A percentile compares a stretch with the other conserved stretches of the same genome.
Evolutionary conservation across 2,329 filamentous ascomycete species (phyloP).

Genomic region (Salinomyces thailandicus): DNA sequence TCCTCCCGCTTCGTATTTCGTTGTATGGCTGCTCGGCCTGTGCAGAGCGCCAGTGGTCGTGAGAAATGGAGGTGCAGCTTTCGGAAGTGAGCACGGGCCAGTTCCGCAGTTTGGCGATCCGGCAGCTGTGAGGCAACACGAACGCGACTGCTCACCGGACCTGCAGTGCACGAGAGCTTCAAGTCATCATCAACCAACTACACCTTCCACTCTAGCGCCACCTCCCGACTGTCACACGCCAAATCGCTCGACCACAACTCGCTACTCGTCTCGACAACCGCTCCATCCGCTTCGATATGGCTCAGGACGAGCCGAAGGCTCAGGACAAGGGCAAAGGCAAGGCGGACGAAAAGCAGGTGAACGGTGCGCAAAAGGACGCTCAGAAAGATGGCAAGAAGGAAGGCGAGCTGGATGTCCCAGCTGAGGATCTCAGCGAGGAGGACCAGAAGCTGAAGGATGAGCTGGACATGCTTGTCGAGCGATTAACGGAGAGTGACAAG

Average conservation of each 20-base stretch:
- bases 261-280: too few relatives aligned
- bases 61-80: too few relatives aligned
- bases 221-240: too few relatives aligned
- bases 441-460: slow-evolving; percentile 97
- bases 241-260: too few relatives aligned
- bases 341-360: slow-evolving; percentile 53
- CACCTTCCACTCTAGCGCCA: neutral
- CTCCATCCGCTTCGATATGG: slow-evolving; percentile 49
- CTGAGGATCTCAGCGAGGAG: slow-evolving; percentile 91
- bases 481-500: slow-evolving; percentile 77
- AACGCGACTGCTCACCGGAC: slow-evolving; percentile 1
- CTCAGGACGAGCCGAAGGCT: slow-evolving; percentile 81
- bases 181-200: neutral
- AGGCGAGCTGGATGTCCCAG: slow-evolving; percentile 59
- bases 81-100: neutral
- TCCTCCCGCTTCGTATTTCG: too few relatives aligned
- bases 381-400: slow-evolving; percentile 59
- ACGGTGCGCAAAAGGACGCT: slow-evolving; percentile 41
- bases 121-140: slow-evolving; percentile 1
- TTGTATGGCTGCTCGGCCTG: too few relatives aligned
- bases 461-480: slow-evolving; percentile 94
- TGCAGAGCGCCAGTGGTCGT: too few relatives aligned
- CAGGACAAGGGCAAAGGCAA: slow-evolving; percentile 96
- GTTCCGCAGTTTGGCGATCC: neutral
- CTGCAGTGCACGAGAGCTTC: too few relatives aligned